Evolutionary conservation across 2,329 filamentous ascomycete genomes (phyloP).

Genomic region (Fusarium sp.): DNA sequence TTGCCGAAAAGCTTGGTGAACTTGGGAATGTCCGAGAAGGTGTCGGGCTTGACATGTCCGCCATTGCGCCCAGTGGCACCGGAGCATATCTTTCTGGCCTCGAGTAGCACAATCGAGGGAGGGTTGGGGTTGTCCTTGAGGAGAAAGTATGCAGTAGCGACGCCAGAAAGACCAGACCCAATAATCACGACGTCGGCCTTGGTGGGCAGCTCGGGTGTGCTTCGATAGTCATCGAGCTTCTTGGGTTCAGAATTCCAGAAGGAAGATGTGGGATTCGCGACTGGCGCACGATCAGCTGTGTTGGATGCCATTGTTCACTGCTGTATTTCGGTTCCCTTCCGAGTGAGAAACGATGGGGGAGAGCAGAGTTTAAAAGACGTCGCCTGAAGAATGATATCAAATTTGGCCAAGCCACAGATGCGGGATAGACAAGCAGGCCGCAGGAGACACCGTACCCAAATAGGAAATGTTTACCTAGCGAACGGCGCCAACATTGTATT

Average conservation of each 20-base stretch:
- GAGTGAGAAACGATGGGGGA: background rate
- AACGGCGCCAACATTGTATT: background rate
- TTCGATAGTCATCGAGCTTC: conserved; percentile 17
- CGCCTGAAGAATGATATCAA: background rate
- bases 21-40: conserved; percentile 34
- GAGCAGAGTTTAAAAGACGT: background rate
- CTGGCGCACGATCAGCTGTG: background rate
- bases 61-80: conserved; percentile 53
- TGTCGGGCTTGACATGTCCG: conserved; percentile 39
- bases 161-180: conserved; percentile 43
- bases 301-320: background rate
- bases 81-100: conserved; percentile 49
- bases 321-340: background rate
- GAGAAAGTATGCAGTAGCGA: conserved; percentile 57
- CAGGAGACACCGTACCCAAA: background rate
- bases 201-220: conserved; percentile 46
- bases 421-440: background rate
- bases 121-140: conserved; percentile 24
- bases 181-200: conserved; percentile 59
- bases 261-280: conserved; percentile 18
- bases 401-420: background rate
- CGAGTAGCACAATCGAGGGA: conserved; percentile 46
- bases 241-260: conserved; percentile 21
- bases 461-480: background rate
- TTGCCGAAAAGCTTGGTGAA: conserved; percentile 31